These are phyloP conservation scores for Cytospora mali DNA, from an alignment of 2,329 filamentous ascomycete species.

Conservation along the genomic window DNA sequence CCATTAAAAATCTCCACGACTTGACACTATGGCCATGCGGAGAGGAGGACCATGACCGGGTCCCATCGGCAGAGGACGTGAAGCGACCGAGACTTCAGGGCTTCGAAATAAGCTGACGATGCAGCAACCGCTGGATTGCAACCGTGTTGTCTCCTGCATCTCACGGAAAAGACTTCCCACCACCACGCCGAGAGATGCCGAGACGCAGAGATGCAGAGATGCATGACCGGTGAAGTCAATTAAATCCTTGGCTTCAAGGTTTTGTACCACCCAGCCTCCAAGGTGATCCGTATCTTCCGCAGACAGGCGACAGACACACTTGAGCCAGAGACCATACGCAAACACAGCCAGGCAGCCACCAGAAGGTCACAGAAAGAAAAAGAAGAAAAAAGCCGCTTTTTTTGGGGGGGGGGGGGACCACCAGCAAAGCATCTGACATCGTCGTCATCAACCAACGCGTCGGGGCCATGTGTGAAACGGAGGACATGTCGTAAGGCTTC, in stretches of 20 bases:
- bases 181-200: no score
- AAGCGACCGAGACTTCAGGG: not conserved
- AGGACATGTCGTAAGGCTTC: not conserved
- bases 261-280: not conserved
- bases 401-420: no score
- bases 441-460: not conserved
- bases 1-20: no score
- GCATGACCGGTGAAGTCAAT: not conserved
- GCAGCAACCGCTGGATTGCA: not conserved
- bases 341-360: not conserved
- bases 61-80: not conserved
- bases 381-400: not conserved
- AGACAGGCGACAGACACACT: not conserved
- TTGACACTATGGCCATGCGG: not conserved
- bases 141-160: not conserved
- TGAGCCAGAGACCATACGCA: not conserved
- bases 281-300: not conserved
- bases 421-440: not conserved
- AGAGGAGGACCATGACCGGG: not conserved
- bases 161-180: not conserved
- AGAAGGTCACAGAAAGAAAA: not conserved
- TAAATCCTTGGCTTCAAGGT: not conserved
- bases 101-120: not conserved
- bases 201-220: not conserved
- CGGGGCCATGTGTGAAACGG: not conserved